Evolutionary conservation across 768 basidiomycete genomes (phyloP), one percentile per base, ranked within the genome.

Genomic region (Hericium alpestre): DNA sequence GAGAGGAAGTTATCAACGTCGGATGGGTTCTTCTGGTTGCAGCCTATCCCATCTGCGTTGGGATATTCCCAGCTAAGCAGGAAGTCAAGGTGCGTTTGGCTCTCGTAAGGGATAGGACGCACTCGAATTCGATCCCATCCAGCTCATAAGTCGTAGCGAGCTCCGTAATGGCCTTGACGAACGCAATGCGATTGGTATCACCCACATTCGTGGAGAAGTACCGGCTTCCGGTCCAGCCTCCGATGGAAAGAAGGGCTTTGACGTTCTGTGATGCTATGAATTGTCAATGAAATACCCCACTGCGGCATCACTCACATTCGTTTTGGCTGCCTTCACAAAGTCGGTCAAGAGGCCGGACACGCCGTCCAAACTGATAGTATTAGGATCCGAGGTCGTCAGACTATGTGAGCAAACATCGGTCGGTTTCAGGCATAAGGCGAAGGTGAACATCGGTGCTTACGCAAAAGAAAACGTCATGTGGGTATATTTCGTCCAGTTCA

Each of bases 1-100:
- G 71, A 59, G 38, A 93, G 78, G 70, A 86, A 88, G 68, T 95
- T 93, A 38, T 77, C 71, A 0, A 83, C 79, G 68, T 97, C 93
- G 55, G 75, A 59, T 1, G 54, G 20, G 27, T 66, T 67, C 57
- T 83, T 75, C 0, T 67, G 68, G 67, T 94, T 95, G 62, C 88
- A 88, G 0, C 80, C 80, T 1, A 85, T 74, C 23, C 90, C 90
- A 50, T 74, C 69, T 5, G 69, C 61, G 56, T 77, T 79, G 1
- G 93, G 92, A 66, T 87, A 93, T 70, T 63, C 61, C 61, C 61
- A 63, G 41, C 60, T 63, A 20, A 9, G n/a, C 47, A 32, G 8
- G 8, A 2, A 32, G 2, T 32, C 64, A 55, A 25, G 65, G 64
- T 32, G 2, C 2, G 32, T 32, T 0, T 12, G 6, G 15, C 7